Evolutionary conservation across 495 filamentous ascomycete species (phyloP).

Genomic region (Choiromyces venosus): DNA sequence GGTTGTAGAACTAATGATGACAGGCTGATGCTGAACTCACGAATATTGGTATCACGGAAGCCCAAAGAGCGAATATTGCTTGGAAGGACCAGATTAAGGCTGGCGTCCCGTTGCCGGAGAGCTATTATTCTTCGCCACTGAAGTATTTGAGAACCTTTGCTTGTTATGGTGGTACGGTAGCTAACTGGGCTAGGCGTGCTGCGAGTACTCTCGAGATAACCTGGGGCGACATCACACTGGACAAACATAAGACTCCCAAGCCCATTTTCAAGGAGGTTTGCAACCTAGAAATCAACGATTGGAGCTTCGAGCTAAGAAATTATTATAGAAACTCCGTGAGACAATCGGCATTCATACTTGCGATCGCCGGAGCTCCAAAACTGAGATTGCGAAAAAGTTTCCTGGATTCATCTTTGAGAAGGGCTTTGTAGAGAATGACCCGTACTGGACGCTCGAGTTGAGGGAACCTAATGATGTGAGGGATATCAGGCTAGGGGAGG

Average conservation of each 20-base stretch:
- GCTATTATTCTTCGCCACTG: conserved; percentile 65
- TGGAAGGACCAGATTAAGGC: conserved; percentile 56
- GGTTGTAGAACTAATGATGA: background rate
- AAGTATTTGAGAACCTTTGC: conserved; percentile 29
- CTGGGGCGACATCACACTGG: conserved; percentile 34
- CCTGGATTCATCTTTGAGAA: conserved; percentile 58
- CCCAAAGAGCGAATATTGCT: conserved; percentile 56
- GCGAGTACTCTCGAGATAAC: conserved; percentile 37
- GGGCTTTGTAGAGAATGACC: conserved; percentile 59
- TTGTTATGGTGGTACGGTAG: background rate
- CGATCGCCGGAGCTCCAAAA: conserved; percentile 58
- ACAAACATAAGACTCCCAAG: conserved; percentile 40
- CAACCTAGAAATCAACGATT: conserved; percentile 58
- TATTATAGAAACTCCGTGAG: conserved; percentile 54
- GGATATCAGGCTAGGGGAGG: conserved; percentile 51
- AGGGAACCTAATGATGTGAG: conserved; percentile 54
- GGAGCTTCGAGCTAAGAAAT: conserved; percentile 54
- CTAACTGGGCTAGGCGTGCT: conserved; percentile 30
- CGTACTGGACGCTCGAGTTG: conserved; percentile 54
- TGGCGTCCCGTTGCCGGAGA: conserved; percentile 58
- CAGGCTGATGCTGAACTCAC: conserved; percentile 62
- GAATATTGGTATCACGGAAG: conserved; percentile 55
- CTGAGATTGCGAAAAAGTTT: conserved; percentile 54
- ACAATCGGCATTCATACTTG: conserved; percentile 71
- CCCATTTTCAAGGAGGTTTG: conserved; percentile 65